Evolutionary conservation across 108 stramenopile species (phyloP).

Genomic region (Fragilaria radians): DNA sequence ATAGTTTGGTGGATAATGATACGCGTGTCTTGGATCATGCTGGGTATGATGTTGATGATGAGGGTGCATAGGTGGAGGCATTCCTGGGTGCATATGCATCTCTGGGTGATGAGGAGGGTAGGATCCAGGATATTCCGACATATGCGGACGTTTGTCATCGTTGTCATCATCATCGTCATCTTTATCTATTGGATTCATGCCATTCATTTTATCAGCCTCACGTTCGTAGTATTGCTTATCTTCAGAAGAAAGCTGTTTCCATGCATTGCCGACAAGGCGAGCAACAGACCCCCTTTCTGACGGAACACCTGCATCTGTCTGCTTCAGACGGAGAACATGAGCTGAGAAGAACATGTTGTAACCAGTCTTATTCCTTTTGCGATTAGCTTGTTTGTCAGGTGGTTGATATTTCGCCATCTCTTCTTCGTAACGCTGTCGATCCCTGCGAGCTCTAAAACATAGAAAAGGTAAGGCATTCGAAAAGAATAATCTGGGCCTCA

Average conservation of each 20-base stretch:
- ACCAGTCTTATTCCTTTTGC: slow-evolving; percentile 72
- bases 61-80: slow-evolving; percentile 13
- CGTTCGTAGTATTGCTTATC: slow-evolving; percentile 73
- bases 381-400: slow-evolving; percentile 57
- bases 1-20: slow-evolving; percentile 29
- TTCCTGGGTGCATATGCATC: slow-evolving; percentile 36
- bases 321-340: slow-evolving; percentile 58
- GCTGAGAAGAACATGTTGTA: slow-evolving; percentile 84
- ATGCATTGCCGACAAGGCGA: slow-evolving; percentile 67
- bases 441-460: slow-evolving; percentile 36
- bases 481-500: neutral
- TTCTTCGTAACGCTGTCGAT: slow-evolving; percentile 68
- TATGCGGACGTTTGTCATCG: slow-evolving; percentile 9
- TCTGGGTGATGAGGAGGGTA: slow-evolving; percentile 19
- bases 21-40: slow-evolving; percentile 43
- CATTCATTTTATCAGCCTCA: slow-evolving; percentile 74
- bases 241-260: slow-evolving; percentile 63
- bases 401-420: slow-evolving; percentile 75
- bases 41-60: slow-evolving; percentile 22
- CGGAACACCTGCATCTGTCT: slow-evolving; percentile 51
- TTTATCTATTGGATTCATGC: slow-evolving; percentile 41
- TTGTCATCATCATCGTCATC: slow-evolving; percentile 44
- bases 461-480: neutral
- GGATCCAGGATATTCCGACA: neutral
- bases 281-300: slow-evolving; percentile 72